These are phyloP conservation scores for Paratinospora sagittata DNA, from an alignment of 164 flowering plant species.

Conservation along the genomic window DNA sequence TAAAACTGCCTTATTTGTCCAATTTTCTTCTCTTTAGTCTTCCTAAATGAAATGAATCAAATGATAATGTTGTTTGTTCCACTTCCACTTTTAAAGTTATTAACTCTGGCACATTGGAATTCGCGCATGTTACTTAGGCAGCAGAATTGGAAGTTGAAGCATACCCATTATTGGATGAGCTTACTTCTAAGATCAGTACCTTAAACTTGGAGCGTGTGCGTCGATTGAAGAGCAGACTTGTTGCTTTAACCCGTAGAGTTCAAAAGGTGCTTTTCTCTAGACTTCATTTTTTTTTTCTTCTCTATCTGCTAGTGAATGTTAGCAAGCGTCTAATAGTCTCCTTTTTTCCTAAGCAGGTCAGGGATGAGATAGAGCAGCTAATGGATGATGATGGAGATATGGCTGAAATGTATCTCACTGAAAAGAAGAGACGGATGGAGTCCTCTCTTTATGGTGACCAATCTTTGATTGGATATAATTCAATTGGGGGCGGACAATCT, in stretches of 20 bases:
- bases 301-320: not conserved
- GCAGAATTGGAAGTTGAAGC: constrained; percentile 39
- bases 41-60: not conserved
- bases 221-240: constrained; percentile 46
- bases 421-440: constrained; percentile 53
- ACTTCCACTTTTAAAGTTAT: not conserved
- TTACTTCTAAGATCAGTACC: constrained; percentile 40
- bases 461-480: constrained; percentile 52
- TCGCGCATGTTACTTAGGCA: constrained; percentile 18
- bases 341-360: constrained; percentile 31
- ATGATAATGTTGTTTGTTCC: not conserved
- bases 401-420: constrained; percentile 57
- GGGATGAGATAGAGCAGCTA: constrained; percentile 58
- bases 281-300: not conserved
- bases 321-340: not conserved
- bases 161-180: constrained; percentile 40
- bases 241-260: constrained; percentile 44
- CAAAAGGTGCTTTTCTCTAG: constrained; percentile 35
- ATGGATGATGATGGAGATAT: constrained; percentile 63
- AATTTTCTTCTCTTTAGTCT: not conserved
- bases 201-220: constrained; percentile 43
- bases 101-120: not conserved
- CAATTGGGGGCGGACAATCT: constrained; percentile 52
- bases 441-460: constrained; percentile 63
- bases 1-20: not conserved